Evolutionary conservation across 2,329 filamentous ascomycete genomes (phyloP), one percentile per base, ranked within the genome.

Genomic region (Aspergillus tubingensis): DNA sequence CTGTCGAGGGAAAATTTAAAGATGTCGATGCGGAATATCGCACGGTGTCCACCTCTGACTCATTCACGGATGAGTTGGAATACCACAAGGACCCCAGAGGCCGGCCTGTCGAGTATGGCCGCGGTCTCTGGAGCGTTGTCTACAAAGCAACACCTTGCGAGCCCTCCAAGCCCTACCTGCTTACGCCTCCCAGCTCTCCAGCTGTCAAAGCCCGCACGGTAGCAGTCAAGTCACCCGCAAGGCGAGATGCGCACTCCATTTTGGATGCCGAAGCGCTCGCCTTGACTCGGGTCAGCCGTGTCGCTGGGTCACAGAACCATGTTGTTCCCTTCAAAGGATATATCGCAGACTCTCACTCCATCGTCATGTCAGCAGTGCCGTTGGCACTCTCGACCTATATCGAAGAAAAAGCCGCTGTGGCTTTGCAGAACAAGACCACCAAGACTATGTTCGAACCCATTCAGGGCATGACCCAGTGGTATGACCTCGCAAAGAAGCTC

Each of bases 101-200:
- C 15, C 67, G 65, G 13, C 70, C 67, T 7, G 54, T 77, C 17
- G 74, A 79, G 56, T 81, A 77, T 55, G 80, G 80, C 23, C 73
- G 72, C 39, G 80, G 80, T 23, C 79, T 74, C 17, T 82, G 80
- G 80, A 82, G 80, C 62, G 75, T 74, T 17, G 80, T 82, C 17
- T 80, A 79, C 67, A 77, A 76, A 62, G 80, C 79, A 10, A 70
- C 62, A 5, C 69, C 72, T 11, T 67, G 54, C 19, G 61, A 65
- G 11, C 36, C 64, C 38, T 41, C 60, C n/a, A 49, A 36, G 11
- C 11, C 57, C 27, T 44, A 65, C 32, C 27, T 57, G 15, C 52
- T 69, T 27, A 76, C 73, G 38, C 71, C 74, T 47, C 73, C 76
- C 15, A 75, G 72, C 52, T 79, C 78, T 11, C 76, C 78, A 32